Conservation (phyloP, 768 basidiomycete genomes). For the Kwoniella mangroviensis region DNA sequence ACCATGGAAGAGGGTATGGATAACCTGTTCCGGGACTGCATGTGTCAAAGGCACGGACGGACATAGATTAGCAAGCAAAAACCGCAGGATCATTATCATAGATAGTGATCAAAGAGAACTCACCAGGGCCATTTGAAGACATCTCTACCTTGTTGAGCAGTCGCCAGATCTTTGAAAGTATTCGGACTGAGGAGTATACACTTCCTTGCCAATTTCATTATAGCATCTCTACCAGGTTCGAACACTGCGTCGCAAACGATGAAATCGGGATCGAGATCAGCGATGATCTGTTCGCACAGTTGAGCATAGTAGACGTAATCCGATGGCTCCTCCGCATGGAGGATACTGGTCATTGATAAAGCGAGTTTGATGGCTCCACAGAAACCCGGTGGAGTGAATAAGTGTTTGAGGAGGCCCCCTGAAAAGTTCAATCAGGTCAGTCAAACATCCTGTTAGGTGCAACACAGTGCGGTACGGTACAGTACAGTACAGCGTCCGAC, state of each 20-base stretch:
- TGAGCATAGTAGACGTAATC: constrained; percentile 32
- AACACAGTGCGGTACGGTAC: no score
- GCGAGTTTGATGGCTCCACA: not conserved
- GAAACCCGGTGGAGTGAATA: constrained; percentile 3
- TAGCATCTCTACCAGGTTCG: constrained; percentile 30
- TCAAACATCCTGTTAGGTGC: no score
- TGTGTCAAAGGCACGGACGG: not conserved
- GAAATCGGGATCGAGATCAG: constrained; percentile 20
- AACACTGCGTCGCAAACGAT: constrained; percentile 26
- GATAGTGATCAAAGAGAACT: constrained; percentile 10
- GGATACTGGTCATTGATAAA: not conserved
- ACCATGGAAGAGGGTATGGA: constrained; percentile 28
- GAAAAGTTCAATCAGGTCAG: no score
- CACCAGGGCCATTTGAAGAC: constrained; percentile 30
- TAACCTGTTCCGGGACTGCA: not conserved
- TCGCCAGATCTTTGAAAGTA: constrained; percentile 30
- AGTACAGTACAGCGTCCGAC: no score
- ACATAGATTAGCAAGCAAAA: not conserved
- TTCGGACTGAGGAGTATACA: constrained; percentile 28
- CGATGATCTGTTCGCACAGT: not conserved
- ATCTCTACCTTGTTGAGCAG: constrained; percentile 9
- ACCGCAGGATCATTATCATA: not conserved
- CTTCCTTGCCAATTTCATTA: constrained; percentile 2
- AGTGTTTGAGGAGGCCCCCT: not conserved
- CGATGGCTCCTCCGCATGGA: constrained; percentile 13